phyloP scores from a whole-genome alignment of 2,329 filamentous ascomycete genomes.

The Trichoderma guizhouense region DNA sequence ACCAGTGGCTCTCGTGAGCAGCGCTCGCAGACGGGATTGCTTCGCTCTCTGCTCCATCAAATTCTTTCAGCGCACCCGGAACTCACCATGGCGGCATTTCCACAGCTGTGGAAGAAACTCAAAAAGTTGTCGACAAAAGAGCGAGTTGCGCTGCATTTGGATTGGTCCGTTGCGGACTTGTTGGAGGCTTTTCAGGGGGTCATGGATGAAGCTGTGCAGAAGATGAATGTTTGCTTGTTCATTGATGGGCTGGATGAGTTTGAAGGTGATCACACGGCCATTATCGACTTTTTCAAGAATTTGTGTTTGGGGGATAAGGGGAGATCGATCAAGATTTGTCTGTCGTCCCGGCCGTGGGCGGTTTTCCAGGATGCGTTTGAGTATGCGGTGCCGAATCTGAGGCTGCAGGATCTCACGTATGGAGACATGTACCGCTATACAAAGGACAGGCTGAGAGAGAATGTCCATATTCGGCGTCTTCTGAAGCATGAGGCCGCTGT shows the following conservation, averaged over 20 bases:
- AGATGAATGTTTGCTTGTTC: conserved; percentile 29
- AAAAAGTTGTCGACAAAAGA: conserved; percentile 31
- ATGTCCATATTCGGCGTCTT: conserved; percentile 18
- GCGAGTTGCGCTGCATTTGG: conserved; percentile 28
- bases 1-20: conserved; percentile 39
- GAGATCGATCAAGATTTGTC: conserved; percentile 30
- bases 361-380: conserved; percentile 29
- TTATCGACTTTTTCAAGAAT: conserved; percentile 30
- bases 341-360: conserved; percentile 33
- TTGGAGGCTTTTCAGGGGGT: conserved; percentile 26
- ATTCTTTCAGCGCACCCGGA: conserved; percentile 28
- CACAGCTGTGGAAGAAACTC: conserved; percentile 29
- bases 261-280: conserved; percentile 28
- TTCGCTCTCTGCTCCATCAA: conserved; percentile 38
- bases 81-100: conserved; percentile 28
- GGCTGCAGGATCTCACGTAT: conserved; percentile 28
- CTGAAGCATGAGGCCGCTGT: conserved; percentile 15
- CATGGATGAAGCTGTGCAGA: conserved; percentile 22
- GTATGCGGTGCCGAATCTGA: conserved; percentile 25
- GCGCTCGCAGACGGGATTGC: conserved; percentile 35
- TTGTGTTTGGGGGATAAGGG: conserved; percentile 21
- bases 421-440: conserved; percentile 30
- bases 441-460: conserved; percentile 22
- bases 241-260: conserved; percentile 36
- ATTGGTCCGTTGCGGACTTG: conserved; percentile 33